Base-by-base conservation (phyloP, 495 filamentous ascomycete genomes). In the Penicillium cosmopolitanum region DNA sequence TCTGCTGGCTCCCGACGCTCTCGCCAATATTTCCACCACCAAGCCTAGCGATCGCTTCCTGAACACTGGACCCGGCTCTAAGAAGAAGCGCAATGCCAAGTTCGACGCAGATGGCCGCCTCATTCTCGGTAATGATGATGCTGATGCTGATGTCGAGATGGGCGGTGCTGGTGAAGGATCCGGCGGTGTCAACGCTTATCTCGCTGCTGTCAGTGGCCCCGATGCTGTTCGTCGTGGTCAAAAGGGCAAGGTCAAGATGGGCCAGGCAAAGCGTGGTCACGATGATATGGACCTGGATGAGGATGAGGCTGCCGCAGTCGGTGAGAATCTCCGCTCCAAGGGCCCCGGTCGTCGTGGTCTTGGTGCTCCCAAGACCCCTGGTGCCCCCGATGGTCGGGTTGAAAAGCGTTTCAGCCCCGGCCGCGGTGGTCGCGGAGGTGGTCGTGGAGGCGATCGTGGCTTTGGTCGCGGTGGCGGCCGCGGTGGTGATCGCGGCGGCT, bases 21-120 rank as follows among this genome's bases (percentile, higher is more conserved):
- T 98, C 16, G 94, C 91, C 23, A 91, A 93, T 68, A 98, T 98
- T 65, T 97, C 95, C 13, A 89, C 89, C 5, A 96, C 91, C 13
- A 93, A 90, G 70, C 95, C 95, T 2, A 87, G 83, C 62, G 70
- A 78, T 25, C 75, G 78, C 16, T 77, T 75, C 64, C 70, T 77
- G 57, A 77, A 80, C 68, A 74, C 72, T 33, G 71, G 70, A 9
- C 72, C 75, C 7, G 74, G 74, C 16, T 76, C 71, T 1, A 76
- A 74, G 36, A 72, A 71, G 47, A 83, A 84, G 66, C 80, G 77
- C 18, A 72, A 72, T 47, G 89, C 89, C 21, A 91, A 89, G 80
- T 82, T 82, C 23, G 89, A 96, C 59, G 58, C 87, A 21, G 92
- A 97, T 61, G 95, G 96, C n/a, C 96, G 94, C 76, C 84, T 98